These are phyloP conservation scores for Fraxinus excelsior DNA, from an alignment of 257 asterid species.

Conservation along the genomic window DNA sequence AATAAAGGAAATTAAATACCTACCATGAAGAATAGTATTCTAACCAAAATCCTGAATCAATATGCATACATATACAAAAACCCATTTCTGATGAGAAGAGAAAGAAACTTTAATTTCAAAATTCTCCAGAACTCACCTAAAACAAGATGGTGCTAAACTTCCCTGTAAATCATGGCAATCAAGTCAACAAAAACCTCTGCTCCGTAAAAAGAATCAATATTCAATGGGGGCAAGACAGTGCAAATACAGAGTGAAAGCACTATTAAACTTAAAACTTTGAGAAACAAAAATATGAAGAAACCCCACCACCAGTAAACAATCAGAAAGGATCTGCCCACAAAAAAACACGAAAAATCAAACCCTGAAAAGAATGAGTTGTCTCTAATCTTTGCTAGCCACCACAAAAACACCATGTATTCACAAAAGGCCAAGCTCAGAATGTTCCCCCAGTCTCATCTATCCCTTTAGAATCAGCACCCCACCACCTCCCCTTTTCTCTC, in stretches of 20 bases:
- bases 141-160: conserved; percentile 19
- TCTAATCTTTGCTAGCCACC: conserved; percentile 73
- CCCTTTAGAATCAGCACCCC: conserved; percentile 60
- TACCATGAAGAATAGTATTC: conserved; percentile 12
- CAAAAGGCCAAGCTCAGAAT: conserved; percentile 67
- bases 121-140: conserved; percentile 32
- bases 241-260: conserved; percentile 32
- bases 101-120: conserved; percentile 15
- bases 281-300: conserved; percentile 39
- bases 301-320: conserved; percentile 27
- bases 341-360: conserved; percentile 36
- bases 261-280: conserved; percentile 14
- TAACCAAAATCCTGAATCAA: conserved; percentile 22
- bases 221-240: conserved; percentile 22
- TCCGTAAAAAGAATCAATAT: conserved; percentile 22
- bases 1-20: conserved; percentile 18
- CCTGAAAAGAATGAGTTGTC: conserved; percentile 63
- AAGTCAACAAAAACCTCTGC: conserved; percentile 29
- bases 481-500: conserved; percentile 27
- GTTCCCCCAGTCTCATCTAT: conserved; percentile 48
- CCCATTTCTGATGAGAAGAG: not conserved
- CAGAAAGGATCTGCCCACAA: conserved; percentile 28
- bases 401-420: conserved; percentile 65
- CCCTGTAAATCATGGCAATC: conserved; percentile 27
- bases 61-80: conserved; percentile 4